These are phyloP conservation scores for Xylariales sp. DNA, from an alignment of 2,329 filamentous ascomycete species.

Conservation along the genomic window DNA sequence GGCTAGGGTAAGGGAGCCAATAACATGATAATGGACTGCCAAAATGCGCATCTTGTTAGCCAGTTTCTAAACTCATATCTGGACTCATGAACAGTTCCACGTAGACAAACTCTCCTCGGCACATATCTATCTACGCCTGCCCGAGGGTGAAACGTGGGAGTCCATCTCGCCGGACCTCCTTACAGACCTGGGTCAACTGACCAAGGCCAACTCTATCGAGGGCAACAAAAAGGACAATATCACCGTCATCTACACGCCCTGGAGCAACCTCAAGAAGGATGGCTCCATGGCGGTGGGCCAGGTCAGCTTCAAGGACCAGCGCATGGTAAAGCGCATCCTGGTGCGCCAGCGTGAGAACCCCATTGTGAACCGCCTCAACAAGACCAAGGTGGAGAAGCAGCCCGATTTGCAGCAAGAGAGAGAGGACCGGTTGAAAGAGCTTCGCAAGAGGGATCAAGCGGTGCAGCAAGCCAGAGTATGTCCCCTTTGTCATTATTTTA, in stretches of 20 bases:
- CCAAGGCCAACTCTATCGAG: conserved; percentile 98
- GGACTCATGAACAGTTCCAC: conserved; percentile 64
- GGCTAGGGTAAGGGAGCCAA: conserved; percentile 4
- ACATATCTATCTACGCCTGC: conserved; percentile 89
- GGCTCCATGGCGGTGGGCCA: conserved; percentile 94
- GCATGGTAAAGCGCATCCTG: conserved; percentile 78
- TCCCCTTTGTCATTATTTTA: conserved; percentile 4
- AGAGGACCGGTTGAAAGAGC: conserved; percentile 67
- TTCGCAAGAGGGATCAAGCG: conserved; percentile 68
- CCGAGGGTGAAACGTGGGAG: conserved; percentile 79
- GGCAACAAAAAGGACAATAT: conserved; percentile 99
- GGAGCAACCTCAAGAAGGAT: conserved; percentile 93
- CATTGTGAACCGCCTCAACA: conserved; percentile 96
- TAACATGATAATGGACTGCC: too few species aligned
- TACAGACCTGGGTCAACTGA: conserved; percentile 89
- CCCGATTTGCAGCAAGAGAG: conserved; percentile 80
- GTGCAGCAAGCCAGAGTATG: conserved; percentile 57
- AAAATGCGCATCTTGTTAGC: neutral
- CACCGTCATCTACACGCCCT: conserved; percentile 94
- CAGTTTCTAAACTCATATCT: too few species aligned
- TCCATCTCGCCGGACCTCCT: conserved; percentile 70
- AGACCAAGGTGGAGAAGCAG: conserved; percentile 85
- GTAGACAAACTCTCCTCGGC: conserved; percentile 95
- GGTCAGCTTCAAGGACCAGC: conserved; percentile 87
- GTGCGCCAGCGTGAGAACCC: conserved; percentile 79